phyloP scores from a whole-genome alignment of 2,329 filamentous ascomycete species.

The Sclerotinia nivalis region DNA sequence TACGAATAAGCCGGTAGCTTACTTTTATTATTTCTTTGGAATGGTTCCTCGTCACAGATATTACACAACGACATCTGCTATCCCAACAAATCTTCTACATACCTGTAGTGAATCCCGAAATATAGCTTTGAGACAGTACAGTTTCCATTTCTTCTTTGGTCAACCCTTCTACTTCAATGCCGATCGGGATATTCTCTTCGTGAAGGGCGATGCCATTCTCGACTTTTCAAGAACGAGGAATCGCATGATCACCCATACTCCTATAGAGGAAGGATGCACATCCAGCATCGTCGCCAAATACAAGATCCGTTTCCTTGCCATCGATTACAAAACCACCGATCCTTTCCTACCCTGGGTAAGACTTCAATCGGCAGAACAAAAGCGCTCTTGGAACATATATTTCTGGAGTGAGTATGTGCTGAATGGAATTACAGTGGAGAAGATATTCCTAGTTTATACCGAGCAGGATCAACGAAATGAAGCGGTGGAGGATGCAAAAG shows the following conservation, averaged over 20 bases:
- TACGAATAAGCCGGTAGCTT: background rate
- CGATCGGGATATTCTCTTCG: background rate
- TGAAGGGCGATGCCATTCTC: background rate
- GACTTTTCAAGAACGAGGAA: background rate
- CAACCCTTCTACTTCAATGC: background rate
- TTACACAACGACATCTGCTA: background rate
- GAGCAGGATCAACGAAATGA: background rate
- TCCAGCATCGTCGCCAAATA: background rate
- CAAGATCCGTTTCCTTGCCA: background rate
- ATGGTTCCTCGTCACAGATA: background rate
- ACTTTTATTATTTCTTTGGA: background rate
- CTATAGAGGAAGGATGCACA: background rate
- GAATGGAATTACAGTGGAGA: background rate
- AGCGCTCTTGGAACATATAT: background rate
- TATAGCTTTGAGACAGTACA: background rate
- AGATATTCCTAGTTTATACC: background rate
- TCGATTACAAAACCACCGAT: background rate
- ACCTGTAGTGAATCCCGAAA: background rate
- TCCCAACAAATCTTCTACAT: background rate
- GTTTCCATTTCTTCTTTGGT: background rate
- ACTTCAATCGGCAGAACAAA: background rate
- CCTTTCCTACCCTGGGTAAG: background rate
- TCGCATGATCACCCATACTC: background rate
- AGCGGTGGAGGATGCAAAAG: background rate
- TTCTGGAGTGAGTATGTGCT: background rate